A percentile compares a stretch with the other conserved stretches of the same genome.
phyloP scores from a whole-genome alignment of 2,329 filamentous ascomycete genomes.

The Salinomyces thailandicus region DNA sequence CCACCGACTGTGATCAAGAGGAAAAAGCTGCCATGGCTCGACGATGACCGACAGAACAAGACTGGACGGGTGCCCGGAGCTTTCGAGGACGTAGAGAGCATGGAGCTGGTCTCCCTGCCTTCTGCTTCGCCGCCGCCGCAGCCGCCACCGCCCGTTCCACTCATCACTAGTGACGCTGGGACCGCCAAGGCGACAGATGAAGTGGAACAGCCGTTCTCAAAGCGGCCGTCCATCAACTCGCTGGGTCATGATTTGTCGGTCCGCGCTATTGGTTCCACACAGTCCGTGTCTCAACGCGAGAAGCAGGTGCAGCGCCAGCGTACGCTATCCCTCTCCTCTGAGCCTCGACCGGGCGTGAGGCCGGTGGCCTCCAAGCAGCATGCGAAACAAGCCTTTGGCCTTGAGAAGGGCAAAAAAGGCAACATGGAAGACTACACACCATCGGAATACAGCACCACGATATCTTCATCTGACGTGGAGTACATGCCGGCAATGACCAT shows the following conservation, averaged over 20 bases:
- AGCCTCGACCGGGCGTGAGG: conserved; percentile 7
- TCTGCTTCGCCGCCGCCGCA: background rate
- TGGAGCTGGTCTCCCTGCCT: background rate
- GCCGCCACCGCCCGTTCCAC: too few relatives aligned
- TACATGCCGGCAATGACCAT: conserved; percentile 4
- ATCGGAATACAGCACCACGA: conserved; percentile 19
- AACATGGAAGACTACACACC: conserved; percentile 11
- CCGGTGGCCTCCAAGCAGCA: conserved; percentile 6
- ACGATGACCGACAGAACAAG: too few relatives aligned
- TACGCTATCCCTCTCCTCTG: conserved; percentile 8
- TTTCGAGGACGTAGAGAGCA: background rate
- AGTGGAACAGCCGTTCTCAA: background rate
- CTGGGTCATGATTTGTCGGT: conserved; percentile 10
- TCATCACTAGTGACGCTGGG: too few relatives aligned
- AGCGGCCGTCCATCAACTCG: background rate
- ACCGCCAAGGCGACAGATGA: too few relatives aligned
- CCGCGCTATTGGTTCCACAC: conserved; percentile 15
- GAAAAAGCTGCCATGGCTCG: conserved; percentile 21
- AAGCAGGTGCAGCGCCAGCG: background rate
- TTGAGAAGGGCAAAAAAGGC: conserved; percentile 1
- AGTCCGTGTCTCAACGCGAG: conserved; percentile 5
- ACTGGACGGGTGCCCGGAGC: background rate
- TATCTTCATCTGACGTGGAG: conserved; percentile 5
- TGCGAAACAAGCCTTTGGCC: conserved; percentile 4
- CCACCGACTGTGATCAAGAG: conserved; percentile 3